phyloP scores from a whole-genome alignment of 2,329 filamentous ascomycete genomes.

The Alternaria sp. region DNA sequence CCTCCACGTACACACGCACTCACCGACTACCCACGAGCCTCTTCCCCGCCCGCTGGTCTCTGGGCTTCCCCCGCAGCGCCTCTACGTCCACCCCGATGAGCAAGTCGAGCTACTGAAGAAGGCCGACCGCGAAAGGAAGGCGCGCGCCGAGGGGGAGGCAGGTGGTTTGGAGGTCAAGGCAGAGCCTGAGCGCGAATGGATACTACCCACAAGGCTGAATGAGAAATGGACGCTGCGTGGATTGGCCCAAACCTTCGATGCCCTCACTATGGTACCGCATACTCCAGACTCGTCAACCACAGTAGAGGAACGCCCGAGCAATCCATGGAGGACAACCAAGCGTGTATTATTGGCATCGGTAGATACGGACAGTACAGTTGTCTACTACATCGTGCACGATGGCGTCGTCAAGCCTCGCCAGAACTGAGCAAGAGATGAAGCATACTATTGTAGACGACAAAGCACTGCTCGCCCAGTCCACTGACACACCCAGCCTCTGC shows the following conservation, averaged over 20 bases:
- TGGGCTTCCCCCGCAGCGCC: slow-evolving; percentile 74
- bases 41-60: slow-evolving; percentile 72
- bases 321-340: slow-evolving; percentile 63
- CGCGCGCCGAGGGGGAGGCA: slow-evolving; percentile 44
- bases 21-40: slow-evolving; percentile 48
- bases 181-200: slow-evolving; percentile 69
- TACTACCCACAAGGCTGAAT: slow-evolving; percentile 74
- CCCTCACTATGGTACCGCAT: slow-evolving; percentile 54
- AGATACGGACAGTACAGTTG: slow-evolving; percentile 81
- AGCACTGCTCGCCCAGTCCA: slow-evolving; percentile 6
- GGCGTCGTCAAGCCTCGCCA: slow-evolving; percentile 87
- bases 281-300: slow-evolving; percentile 30
- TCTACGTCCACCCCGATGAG: slow-evolving; percentile 84
- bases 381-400: slow-evolving; percentile 86
- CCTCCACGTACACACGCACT: slow-evolving; percentile 63
- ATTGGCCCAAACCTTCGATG: slow-evolving; percentile 76
- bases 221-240: slow-evolving; percentile 75
- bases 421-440: slow-evolving; percentile 61
- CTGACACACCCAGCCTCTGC: slow-evolving; percentile 20
- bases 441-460: slow-evolving; percentile 5
- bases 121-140: slow-evolving; percentile 58
- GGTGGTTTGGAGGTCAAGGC: slow-evolving; percentile 55
- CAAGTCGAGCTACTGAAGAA: slow-evolving; percentile 75
- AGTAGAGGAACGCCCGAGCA: slow-evolving; percentile 24
- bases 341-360: slow-evolving; percentile 76